Percentiles rank a stretch among this genome's conserved stretches.
phyloP scores from a whole-genome alignment of 1,284 basidiomycete species.

The Rugosomyces carneus region DNA sequence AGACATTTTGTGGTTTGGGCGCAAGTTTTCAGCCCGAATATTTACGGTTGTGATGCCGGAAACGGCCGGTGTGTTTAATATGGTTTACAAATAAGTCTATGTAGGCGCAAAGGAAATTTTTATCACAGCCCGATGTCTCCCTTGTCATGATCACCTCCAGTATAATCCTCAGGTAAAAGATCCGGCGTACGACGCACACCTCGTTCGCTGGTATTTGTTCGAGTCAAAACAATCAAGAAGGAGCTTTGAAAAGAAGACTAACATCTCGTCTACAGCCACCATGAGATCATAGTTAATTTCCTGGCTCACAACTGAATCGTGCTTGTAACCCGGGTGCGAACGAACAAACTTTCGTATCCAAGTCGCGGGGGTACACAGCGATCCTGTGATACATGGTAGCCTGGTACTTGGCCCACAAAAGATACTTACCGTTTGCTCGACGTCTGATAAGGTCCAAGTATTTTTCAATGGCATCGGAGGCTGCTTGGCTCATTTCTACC shows the following conservation, averaged over 20 bases:
- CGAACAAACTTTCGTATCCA: slow-evolving; percentile 94
- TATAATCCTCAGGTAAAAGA: slow-evolving; percentile 57
- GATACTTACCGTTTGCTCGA: slow-evolving; percentile 69
- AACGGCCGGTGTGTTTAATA: slow-evolving; percentile 18
- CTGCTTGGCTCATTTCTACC: slow-evolving; percentile 69
- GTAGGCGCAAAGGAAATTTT: neutral
- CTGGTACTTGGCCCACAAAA: slow-evolving; percentile 3
- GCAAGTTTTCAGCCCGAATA: slow-evolving; percentile 27
- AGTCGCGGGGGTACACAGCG: slow-evolving; percentile 83
- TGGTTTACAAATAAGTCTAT: neutral
- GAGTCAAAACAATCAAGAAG: slow-evolving; percentile 5
- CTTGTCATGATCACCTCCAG: slow-evolving; percentile 39
- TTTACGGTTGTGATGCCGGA: slow-evolving; percentile 32
- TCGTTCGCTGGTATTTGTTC: slow-evolving; percentile 48
- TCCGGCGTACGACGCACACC: slow-evolving; percentile 61
- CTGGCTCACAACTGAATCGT: slow-evolving; percentile 85
- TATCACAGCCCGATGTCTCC: slow-evolving; percentile 27
- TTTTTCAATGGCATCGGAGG: slow-evolving; percentile 61
- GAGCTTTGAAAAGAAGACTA: slow-evolving; percentile 26
- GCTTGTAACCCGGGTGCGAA: slow-evolving; percentile 84
- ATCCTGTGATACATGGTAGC: slow-evolving; percentile 39
- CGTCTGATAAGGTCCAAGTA: slow-evolving; percentile 79
- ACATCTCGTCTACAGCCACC: slow-evolving; percentile 90
- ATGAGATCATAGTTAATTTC: slow-evolving; percentile 95
- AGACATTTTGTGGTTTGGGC: slow-evolving; percentile 49